A percentile compares a stretch with the other conserved stretches of the same genome.
phyloP scores from a whole-genome alignment of 768 basidiomycete genomes.

The Lactarius sanguifluus region DNA sequence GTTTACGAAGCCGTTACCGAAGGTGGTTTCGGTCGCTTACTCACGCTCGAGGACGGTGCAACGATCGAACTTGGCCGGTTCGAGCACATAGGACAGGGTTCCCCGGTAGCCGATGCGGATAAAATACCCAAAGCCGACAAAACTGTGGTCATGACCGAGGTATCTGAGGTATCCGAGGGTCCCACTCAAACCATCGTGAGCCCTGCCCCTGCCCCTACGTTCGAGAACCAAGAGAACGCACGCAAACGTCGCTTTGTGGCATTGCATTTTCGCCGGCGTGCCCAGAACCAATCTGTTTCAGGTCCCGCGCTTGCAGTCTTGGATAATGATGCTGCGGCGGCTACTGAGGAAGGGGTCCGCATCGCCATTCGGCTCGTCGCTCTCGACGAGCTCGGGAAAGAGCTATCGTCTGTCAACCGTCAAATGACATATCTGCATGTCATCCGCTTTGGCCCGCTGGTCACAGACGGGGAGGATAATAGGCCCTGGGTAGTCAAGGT shows the following conservation, averaged over 20 bases:
- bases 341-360: constrained; percentile 48
- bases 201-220: constrained; percentile 33
- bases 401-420: constrained; percentile 70
- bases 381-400: constrained; percentile 70
- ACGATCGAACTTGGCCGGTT: constrained; percentile 79
- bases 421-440: constrained; percentile 89
- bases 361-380: constrained; percentile 80
- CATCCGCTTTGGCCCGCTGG: constrained; percentile 58
- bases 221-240: constrained; percentile 29
- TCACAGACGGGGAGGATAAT: constrained; percentile 43
- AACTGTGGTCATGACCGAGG: constrained; percentile 2
- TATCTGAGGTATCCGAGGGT: constrained; percentile 8
- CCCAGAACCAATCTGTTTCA: constrained; percentile 51
- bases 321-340: constrained; percentile 55
- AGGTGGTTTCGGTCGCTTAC: constrained; percentile 77
- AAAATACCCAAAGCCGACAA: constrained; percentile 15
- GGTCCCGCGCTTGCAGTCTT: constrained; percentile 80
- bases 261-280: constrained; percentile 59
- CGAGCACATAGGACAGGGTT: constrained; percentile 40
- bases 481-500: constrained; percentile 92
- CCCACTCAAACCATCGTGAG: constrained; percentile 17
- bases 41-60: constrained; percentile 76
- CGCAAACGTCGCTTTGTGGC: constrained; percentile 61
- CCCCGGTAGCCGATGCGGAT: neutral
- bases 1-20: constrained; percentile 67